Base-by-base conservation (phyloP, 2,329 filamentous ascomycete species). In the Fusarium multiceps region DNA sequence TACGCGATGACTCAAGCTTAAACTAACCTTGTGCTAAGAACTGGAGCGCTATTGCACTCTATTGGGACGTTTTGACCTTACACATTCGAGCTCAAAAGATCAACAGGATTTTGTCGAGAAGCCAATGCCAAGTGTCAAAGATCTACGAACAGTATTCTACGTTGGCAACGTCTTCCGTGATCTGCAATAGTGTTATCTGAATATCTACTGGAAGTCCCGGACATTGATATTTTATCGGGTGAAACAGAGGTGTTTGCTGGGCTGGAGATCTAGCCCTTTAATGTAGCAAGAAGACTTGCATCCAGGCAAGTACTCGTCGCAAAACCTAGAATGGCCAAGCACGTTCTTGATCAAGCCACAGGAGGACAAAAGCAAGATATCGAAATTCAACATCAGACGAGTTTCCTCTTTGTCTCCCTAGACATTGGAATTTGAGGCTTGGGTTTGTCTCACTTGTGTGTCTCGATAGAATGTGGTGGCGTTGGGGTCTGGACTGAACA, bases 401-500 rank as follows among this genome's bases (percentile, higher is more conserved):
- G 12, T 20, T 14, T 20, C 7, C 12, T 8, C 14, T 50, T 25
- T n/a, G 3, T 30, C 10, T 32, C 28, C 47, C 25, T 12, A 13
- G 10, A 43, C 18, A 32, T 58, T 68, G 58, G 58, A 18, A 71
- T 63, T 53, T 12, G 20, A 18, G 23, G 45, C 46, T 46, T 45
- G 13, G 5, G 8, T 7, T 27, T 48, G 56, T 55, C 54, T 59
- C 23, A 46, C n/a, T 30, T n/a, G 16, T 9, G 30, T n/a, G 30
- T 49, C 28, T 45, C 32, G 28, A 42, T 45, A 27, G 40, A 55
- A 63, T 48, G 59, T 50, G 20, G 54, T 63, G 59, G 66, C 27
- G 61, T 14, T 28, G 7, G 16, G 20, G 13, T 32, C 25, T 41
- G 50, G 58, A 69, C 63, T 63, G 28, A 68, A 63, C 68, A 50